Percentiles rank a stretch among this genome's conserved stretches.
Conservation (phyloP, 139 green algal species). For the Haematococcus sp. region DNA sequence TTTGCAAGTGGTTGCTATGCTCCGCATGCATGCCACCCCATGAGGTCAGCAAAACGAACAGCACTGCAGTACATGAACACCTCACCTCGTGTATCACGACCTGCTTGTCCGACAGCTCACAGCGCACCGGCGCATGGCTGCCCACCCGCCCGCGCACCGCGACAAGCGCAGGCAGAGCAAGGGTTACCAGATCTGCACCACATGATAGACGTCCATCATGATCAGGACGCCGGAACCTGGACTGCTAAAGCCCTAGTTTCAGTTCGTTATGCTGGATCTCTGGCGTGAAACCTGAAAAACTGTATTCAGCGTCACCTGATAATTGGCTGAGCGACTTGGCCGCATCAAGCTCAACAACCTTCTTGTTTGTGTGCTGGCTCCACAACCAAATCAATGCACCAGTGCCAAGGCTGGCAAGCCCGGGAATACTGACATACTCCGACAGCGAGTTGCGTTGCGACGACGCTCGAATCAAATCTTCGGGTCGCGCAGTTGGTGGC, state of each 20-base stretch:
- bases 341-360: not conserved
- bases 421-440: no score
- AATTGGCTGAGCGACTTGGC: not conserved
- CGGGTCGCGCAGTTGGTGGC: no score
- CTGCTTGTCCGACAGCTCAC: conserved; percentile 39
- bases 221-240: not conserved
- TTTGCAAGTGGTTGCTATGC: not conserved
- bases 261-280: not conserved
- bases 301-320: not conserved
- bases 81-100: conserved; percentile 32
- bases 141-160: conserved; percentile 41
- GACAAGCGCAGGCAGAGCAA: conserved; percentile 46
- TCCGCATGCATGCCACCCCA: no score
- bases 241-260: not conserved
- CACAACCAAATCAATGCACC: not conserved
- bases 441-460: no score
- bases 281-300: no score
- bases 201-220: not conserved
- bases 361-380: not conserved
- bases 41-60: not conserved
- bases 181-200: conserved; percentile 23
- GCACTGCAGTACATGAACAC: not conserved
- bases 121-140: conserved; percentile 29
- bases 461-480: no score
- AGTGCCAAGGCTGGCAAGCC: not conserved